Evolutionary conservation across 2,329 filamentous ascomycete species (phyloP).

Genomic region (Paecilomyces formosus): DNA sequence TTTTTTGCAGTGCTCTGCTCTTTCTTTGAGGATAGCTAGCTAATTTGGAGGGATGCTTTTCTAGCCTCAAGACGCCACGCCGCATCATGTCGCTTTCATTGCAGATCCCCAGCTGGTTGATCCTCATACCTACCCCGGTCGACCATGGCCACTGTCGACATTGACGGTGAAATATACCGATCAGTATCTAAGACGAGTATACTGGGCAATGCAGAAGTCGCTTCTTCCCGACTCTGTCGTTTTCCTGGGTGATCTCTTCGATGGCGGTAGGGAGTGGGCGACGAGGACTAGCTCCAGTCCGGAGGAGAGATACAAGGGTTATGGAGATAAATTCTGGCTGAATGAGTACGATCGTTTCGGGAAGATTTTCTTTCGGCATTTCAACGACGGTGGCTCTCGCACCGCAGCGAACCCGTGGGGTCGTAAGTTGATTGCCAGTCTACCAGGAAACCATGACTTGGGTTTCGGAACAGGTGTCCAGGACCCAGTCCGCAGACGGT

Average conservation of each 20-base stretch:
- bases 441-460: conserved; percentile 93
- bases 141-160: conserved; percentile 63
- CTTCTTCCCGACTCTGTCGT: conserved; percentile 81
- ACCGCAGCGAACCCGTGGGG: conserved; percentile 56
- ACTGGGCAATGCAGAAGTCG: conserved; percentile 65
- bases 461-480: conserved; percentile 86
- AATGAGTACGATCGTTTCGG: conserved; percentile 79
- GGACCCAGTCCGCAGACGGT: conserved; percentile 69
- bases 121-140: conserved; percentile 86
- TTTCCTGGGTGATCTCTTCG: conserved; percentile 91
- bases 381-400: conserved; percentile 50
- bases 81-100: conserved; percentile 77
- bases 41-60: conserved; percentile 5
- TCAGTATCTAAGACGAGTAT: conserved; percentile 79
- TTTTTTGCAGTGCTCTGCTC: neutral
- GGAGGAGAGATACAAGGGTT: conserved; percentile 64
- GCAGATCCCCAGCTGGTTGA: conserved; percentile 91
- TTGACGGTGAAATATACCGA: conserved; percentile 71
- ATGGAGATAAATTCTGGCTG: conserved; percentile 78
- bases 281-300: conserved; percentile 55
- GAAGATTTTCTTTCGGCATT: conserved; percentile 72
- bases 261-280: conserved; percentile 92
- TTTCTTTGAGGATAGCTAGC: conserved; percentile 2
- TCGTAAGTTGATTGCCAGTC: conserved; percentile 70
- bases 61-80: conserved; percentile 67